Evolutionary conservation across 257 asterid genomes (phyloP), one percentile per base, ranked within the genome.

Genomic region (Fraxinus anomala): DNA sequence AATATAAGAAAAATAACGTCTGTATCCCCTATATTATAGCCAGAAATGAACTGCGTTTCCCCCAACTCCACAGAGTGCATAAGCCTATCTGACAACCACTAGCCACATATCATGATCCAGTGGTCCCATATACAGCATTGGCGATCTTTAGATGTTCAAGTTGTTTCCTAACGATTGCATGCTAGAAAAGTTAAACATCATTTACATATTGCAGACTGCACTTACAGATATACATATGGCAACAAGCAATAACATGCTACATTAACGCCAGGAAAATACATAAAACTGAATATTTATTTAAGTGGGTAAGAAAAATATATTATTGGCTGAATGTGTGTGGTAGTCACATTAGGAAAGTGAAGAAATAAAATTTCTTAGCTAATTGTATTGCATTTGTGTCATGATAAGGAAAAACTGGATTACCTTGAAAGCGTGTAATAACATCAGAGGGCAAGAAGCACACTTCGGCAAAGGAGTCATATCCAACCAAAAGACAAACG

Each of bases 381-480:
- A 30, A 65, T 70, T 39, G 67, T 72, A 73, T 51, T 61, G 75
- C 13, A 44, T 67, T 33, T 73, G 77, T 49, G 78, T 47, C 76
- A 59, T 9, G 23, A 17, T 51, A 16, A 61, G 56, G 66, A 75
- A 39, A 12, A 72, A 70, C 69, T 3, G 74, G 44, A 21, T 76
- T 80, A 91, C 98, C 98, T 91, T 96, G 96, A 83, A 93, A 96
- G 51, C 75, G 91, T 77, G 97, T 89, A 83, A 96, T 85, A 68
- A 93, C 92, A 72, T 90, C 94, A 44, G 92, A 86, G 24, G 98
- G 99, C 90, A 79, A 89, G 90, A 93, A 96, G 83, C 99, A 96
- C 65, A 93, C 97, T 93, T 91, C 98, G 40, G 79, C 82, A 69
- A 86, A 96, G 24, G 97, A 92, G 86, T 96, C 99, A 74, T 96